A percentile compares a stretch with the other conserved stretches of the same genome.
Conservation (phyloP, 2,329 filamentous ascomycete genomes). For the Aspergillus neotritici region DNA sequence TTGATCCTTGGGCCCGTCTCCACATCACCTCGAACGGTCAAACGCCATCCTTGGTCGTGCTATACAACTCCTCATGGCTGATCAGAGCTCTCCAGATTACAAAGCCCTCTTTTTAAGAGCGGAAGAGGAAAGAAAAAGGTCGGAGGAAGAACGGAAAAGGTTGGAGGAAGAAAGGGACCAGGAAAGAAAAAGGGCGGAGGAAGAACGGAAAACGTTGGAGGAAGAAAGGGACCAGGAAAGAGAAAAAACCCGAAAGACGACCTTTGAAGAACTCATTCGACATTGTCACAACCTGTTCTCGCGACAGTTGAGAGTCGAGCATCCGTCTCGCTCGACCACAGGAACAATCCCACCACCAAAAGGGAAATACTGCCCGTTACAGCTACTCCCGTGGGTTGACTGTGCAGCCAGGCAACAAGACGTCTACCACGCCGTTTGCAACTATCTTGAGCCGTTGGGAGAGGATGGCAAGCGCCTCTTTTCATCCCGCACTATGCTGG, state of each 20-base stretch:
- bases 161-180: constrained; percentile 1
- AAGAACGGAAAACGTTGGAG: constrained; percentile 2
- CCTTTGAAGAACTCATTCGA: constrained; percentile 17
- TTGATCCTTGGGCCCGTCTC: too few relatives aligned
- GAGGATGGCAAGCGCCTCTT: constrained; percentile 4
- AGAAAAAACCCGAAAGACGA: constrained; percentile 12
- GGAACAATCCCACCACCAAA: constrained; percentile 15
- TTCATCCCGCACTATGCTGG: constrained; percentile 7
- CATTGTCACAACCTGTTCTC: constrained; percentile 17
- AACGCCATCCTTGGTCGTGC: too few relatives aligned
- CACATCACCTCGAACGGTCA: too few relatives aligned
- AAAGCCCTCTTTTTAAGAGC: too few relatives aligned
- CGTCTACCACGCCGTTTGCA: constrained; percentile 16
- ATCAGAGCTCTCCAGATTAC: too few relatives aligned
- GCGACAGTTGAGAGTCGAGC: constrained; percentile 9
- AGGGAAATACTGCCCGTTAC: constrained; percentile 20
- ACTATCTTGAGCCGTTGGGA: constrained; percentile 12
- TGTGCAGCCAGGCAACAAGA: constrained; percentile 13
- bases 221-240: constrained; percentile 3
- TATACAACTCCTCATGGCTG: too few relatives aligned
- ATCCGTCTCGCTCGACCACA: constrained; percentile 17
- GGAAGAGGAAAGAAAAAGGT: too few relatives aligned
- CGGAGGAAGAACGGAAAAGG: background rate
- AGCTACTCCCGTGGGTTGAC: constrained; percentile 16
- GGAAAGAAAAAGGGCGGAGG: constrained; percentile 1